Conservation (phyloP, 352 stramenopile genomes). For the Phytophthora nicotianae region DNA sequence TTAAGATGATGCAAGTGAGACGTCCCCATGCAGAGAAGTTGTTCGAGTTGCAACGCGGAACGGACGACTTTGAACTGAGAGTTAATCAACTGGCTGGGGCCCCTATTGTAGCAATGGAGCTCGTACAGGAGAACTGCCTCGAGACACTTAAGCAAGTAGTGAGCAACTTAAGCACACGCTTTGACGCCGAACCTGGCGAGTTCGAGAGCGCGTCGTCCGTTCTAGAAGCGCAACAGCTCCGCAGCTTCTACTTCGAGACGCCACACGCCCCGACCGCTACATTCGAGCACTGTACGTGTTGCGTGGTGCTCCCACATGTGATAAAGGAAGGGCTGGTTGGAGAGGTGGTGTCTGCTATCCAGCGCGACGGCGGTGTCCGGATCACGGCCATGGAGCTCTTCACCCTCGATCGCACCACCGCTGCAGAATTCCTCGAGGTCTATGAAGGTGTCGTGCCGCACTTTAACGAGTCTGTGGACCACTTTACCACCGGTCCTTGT, state of each 20-base stretch:
- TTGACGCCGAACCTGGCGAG: constrained; percentile 47
- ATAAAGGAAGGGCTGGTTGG: constrained; percentile 86
- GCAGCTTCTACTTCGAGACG: constrained; percentile 69
- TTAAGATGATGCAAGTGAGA: constrained; percentile 79
- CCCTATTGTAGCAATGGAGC: constrained; percentile 72
- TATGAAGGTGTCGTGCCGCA: constrained; percentile 93
- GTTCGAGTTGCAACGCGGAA: constrained; percentile 48
- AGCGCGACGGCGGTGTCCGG: constrained; percentile 59
- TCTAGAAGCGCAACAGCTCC: constrained; percentile 60
- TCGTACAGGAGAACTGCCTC: constrained; percentile 77
- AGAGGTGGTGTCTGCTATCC: constrained; percentile 85
- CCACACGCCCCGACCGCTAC: constrained; percentile 65
- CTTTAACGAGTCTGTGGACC: constrained; percentile 89
- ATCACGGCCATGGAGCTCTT: constrained; percentile 92
- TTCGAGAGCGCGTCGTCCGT: constrained; percentile 58
- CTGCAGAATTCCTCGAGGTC: constrained; percentile 92
- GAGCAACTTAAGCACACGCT: constrained; percentile 45
- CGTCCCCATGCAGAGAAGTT: constrained; percentile 60
- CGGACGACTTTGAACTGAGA: constrained; percentile 31
- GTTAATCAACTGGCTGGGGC: constrained; percentile 46
- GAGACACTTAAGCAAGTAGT: constrained; percentile 64
- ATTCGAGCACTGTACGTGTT: constrained; percentile 91
- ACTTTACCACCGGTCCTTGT: constrained; percentile 89
- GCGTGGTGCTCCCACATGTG: constrained; percentile 93
- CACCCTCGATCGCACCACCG: constrained; percentile 82